These are phyloP conservation scores for Aspergillus steynii DNA, from an alignment of 495 filamentous ascomycete genomes.

Conservation along the genomic window DNA sequence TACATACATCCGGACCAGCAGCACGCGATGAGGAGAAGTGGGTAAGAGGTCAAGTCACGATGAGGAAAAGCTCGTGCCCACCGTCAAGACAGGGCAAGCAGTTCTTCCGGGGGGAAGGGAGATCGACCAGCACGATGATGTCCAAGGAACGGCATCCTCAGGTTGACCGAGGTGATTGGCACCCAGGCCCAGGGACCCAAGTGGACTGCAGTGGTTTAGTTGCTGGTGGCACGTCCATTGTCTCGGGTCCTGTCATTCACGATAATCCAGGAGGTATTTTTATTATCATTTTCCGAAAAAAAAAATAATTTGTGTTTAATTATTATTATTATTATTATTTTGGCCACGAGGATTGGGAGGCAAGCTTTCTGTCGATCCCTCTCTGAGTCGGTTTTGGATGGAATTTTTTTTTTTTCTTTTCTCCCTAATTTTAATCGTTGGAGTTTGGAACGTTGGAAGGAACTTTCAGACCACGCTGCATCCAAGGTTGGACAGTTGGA, in stretches of 20 bases:
- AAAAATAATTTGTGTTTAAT: not conserved
- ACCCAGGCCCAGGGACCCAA: not conserved
- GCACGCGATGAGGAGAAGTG: constrained; percentile 13
- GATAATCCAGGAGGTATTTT: constrained; percentile 11
- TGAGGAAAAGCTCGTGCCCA: constrained; percentile 18
- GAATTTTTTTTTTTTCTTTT: not conserved
- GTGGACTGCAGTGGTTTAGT: constrained; percentile 16
- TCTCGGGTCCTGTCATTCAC: constrained; percentile 30
- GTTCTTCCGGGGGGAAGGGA: constrained; percentile 19
- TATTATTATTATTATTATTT: not conserved
- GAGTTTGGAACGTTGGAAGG: not conserved
- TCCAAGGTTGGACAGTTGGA: not conserved
- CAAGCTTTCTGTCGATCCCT: constrained; percentile 17
- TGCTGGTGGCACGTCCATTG: constrained; percentile 27
- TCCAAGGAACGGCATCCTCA: constrained; percentile 18
- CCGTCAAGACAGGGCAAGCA: constrained; percentile 8
- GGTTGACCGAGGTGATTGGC: constrained; percentile 4
- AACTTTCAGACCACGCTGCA: not conserved
- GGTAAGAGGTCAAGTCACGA: constrained; percentile 4
- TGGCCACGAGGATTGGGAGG: not conserved
- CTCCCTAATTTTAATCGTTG: not conserved
- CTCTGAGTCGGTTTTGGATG: constrained; percentile 1
- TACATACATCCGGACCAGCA: constrained; percentile 4
- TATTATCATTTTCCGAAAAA: not conserved
- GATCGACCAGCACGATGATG: constrained; percentile 25